Evolutionary conservation across 306 rosid genomes (phyloP), one percentile per base, ranked within the genome.

Genomic region (Clitoria ternatea): DNA sequence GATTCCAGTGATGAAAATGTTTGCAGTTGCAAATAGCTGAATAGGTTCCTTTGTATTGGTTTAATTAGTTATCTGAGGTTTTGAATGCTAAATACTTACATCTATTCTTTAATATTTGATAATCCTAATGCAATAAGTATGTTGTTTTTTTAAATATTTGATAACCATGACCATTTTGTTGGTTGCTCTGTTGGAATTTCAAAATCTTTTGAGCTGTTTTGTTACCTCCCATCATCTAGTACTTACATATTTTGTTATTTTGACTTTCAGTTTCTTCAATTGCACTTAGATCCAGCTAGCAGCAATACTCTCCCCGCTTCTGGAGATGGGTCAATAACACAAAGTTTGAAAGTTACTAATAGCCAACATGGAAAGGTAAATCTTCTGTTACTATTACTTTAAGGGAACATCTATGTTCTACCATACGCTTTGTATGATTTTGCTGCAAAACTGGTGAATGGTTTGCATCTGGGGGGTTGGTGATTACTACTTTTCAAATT

Each of bases 331-430:
- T 80, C 91, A 27, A 66, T 95, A 80, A 86, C 88, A 4, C 99
- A 95, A 74, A 86, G 19, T 49, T 80, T 95, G 80, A 95, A 77
- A 86, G 88, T 95, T 76, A 89, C 92, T n/a, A 95, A 95, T 75
- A 89, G 83, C 85, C 99, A 89, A 77, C 95, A 87, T 45, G 99
- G 99, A 73, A 95, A 95, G 99, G 99, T 95, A 90, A 64, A 64
- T 61, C 44, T 14, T 66, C 61, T 52, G 22, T 54, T 61, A 69
- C 4, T 29, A 61, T 67, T 62, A 55, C 44, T 53, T 44, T 70
- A 30, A 35, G 20, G 35, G 53, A 56, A 52, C 43, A 42, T 63
- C 30, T 26, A 27, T 43, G 33, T n/a, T 55, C 52, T 69, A 40
- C 19, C 49, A 24, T 74, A 60, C 32, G 32, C 53, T 8, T 70